These are phyloP conservation scores for Vaccinium darrowii DNA, from an alignment of 148 eudicot genomes.

Conservation along the genomic window DNA sequence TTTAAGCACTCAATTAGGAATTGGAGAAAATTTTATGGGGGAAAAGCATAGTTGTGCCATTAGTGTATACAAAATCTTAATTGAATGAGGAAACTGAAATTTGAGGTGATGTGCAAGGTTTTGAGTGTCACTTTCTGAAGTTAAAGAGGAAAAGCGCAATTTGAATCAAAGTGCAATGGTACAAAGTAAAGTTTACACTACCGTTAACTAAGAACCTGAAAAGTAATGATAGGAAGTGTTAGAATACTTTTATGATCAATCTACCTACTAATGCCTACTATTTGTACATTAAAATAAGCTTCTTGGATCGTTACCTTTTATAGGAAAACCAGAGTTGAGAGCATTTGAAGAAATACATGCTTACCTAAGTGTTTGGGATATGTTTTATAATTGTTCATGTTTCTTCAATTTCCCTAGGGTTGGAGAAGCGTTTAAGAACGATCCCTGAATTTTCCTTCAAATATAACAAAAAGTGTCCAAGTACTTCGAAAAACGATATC, in stretches of 20 bases:
- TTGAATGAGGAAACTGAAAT: neutral
- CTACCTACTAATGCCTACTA: neutral
- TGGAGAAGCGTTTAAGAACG: neutral
- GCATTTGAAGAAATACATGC: neutral
- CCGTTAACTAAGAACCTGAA: neutral
- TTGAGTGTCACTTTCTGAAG: neutral
- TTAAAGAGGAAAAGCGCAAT: too few species aligned
- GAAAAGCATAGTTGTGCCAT: too few species aligned
- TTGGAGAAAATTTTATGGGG: too few species aligned
- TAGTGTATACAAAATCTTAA: too few species aligned
- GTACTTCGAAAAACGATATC: neutral
- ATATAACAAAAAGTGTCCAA: neutral
- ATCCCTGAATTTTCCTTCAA: neutral
- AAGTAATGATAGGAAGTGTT: neutral
- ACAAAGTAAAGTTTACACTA: neutral
- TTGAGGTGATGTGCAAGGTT: neutral
- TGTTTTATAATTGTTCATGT: neutral
- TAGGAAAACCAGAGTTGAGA: neutral
- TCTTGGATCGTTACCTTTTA: neutral
- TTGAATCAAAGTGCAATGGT: neutral
- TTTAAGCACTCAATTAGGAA: too few species aligned
- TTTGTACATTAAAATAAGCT: neutral
- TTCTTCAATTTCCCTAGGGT: neutral
- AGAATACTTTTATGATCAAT: neutral
- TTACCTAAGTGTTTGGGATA: neutral